Conservation (phyloP, 2,329 filamentous ascomycete species). For the Neofusicoccum cordaticola region DNA sequence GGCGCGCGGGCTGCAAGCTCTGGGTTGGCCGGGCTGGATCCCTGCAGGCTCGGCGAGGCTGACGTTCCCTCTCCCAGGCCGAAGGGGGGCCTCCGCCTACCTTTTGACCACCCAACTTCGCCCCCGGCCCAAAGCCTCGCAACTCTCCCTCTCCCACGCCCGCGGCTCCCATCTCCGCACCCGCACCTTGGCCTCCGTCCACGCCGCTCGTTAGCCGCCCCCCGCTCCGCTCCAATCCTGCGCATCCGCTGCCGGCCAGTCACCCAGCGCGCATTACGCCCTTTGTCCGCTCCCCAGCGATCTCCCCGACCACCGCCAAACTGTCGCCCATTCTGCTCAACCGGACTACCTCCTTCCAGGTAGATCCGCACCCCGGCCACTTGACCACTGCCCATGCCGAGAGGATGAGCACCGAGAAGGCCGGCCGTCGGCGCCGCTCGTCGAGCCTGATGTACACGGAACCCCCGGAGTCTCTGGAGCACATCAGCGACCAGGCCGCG, state of each 20-base stretch:
- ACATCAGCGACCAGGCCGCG: slow-evolving; percentile 93
- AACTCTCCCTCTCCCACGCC: background rate
- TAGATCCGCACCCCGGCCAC: slow-evolving; percentile 60
- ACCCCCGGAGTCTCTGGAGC: slow-evolving; percentile 92
- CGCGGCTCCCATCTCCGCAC: background rate
- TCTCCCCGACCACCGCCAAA: slow-evolving; percentile 73
- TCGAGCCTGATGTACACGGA: slow-evolving; percentile 99
- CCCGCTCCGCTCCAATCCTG: background rate
- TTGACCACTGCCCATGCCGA: slow-evolving; percentile 26
- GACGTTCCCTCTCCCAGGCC: background rate
- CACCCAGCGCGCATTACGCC: slow-evolving; percentile 1
- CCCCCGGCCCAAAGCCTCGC: background rate
- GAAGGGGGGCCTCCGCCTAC: background rate
- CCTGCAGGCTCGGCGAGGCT: slow-evolving; percentile 8
- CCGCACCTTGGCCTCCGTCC: background rate
- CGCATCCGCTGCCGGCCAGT: slow-evolving; percentile 12
- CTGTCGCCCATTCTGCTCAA: slow-evolving; percentile 90
- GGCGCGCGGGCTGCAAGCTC: background rate
- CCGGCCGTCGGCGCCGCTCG: slow-evolving; percentile 82
- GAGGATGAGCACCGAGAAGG: slow-evolving; percentile 47
- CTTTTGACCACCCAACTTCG: background rate
- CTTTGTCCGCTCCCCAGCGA: slow-evolving; percentile 12
- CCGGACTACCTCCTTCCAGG: slow-evolving; percentile 76
- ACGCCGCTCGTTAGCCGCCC: slow-evolving; percentile 9
- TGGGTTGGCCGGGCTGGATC: slow-evolving; percentile 1